Base-by-base conservation (phyloP, 2,329 filamentous ascomycete species). In the Penicillium psychrosexuale region DNA sequence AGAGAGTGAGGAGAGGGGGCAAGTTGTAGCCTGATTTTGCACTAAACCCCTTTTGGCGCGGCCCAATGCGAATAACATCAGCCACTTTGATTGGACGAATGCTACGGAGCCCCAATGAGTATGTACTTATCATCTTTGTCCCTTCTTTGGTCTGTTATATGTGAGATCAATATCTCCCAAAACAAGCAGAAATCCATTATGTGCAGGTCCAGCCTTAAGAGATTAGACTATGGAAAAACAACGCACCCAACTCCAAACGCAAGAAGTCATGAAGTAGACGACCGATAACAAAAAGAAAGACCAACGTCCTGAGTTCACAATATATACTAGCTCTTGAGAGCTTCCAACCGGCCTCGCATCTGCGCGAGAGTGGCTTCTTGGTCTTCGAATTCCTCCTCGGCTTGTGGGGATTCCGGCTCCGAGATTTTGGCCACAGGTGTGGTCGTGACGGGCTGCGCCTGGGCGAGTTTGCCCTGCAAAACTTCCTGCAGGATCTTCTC, bases 401-500 rank as follows among this genome's bases (percentile, higher is more conserved):
- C 79, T 37, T 77, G 77, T 17, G 80, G 79, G 52, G 81, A 33
- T 51, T 54, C 52, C 8, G 52, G 52, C 33, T 54, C 52, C 34
- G 52, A 51, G 33, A 54, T 73, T 55, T 80, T 78, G 38, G 82
- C 79, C 60, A 79, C 72, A 13, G 62, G 57, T 3, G 80, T 76
- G 48, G 77, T 75, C 17, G 39, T 50, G 42, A 72, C 80, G 40
- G 82, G 74, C n/a, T 85, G 80, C 56, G 82, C 82, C 69, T 89
- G 87, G 59, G 87, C 86, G 69, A 91, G 81, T 68, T 84, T 86
- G 66, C 91, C 90, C 75, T 91, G 91, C 59, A 99, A 78, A 40
- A 99, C 87, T 78, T 97, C 94, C 3, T 90, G 87, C 27, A 99
- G 79, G 12, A 97, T 87, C 81, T 93, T 95, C 69, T 97, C 92